These are phyloP conservation scores for Spergularia bocconei DNA, from an alignment of 148 eudicot genomes.

Conservation along the genomic window DNA sequence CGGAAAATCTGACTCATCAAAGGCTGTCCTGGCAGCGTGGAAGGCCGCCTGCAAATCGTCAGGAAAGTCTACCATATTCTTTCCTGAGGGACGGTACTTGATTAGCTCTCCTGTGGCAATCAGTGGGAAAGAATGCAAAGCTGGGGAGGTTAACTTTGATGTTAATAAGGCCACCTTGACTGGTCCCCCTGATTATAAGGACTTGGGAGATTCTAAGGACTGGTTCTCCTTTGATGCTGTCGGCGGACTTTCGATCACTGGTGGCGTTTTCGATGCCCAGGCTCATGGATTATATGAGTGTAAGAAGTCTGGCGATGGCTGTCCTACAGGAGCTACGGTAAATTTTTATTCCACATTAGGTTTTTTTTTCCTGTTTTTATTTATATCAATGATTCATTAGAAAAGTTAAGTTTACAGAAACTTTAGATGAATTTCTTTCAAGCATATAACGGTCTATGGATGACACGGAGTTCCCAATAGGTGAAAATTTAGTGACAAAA, in stretches of 20 bases:
- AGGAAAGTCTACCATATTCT: background rate
- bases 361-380: background rate
- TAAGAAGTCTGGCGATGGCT: background rate
- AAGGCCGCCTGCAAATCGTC: background rate
- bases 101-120: background rate
- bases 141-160: background rate
- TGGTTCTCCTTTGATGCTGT: constrained; percentile 4
- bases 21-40: constrained; percentile 2
- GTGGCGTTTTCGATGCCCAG: constrained; percentile 4
- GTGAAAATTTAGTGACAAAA: too few relatives aligned
- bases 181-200: background rate
- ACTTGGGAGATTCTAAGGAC: background rate
- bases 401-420: too few relatives aligned
- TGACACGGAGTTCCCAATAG: too few relatives aligned
- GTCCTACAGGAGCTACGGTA: constrained; percentile 12
- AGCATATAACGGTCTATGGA: too few relatives aligned
- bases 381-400: too few relatives aligned
- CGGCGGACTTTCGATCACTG: constrained; percentile 3
- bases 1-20: constrained; percentile 7
- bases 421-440: too few relatives aligned
- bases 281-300: constrained; percentile 1
- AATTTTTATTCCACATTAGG: background rate
- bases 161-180: constrained; percentile 6
- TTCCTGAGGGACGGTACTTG: constrained; percentile 6
- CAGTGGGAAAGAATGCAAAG: background rate